A percentile compares a stretch with the other conserved stretches of the same genome.
These are phyloP conservation scores for Podaxis carcinomalis DNA, from an alignment of 768 basidiomycete genomes.

Conservation along the genomic window DNA sequence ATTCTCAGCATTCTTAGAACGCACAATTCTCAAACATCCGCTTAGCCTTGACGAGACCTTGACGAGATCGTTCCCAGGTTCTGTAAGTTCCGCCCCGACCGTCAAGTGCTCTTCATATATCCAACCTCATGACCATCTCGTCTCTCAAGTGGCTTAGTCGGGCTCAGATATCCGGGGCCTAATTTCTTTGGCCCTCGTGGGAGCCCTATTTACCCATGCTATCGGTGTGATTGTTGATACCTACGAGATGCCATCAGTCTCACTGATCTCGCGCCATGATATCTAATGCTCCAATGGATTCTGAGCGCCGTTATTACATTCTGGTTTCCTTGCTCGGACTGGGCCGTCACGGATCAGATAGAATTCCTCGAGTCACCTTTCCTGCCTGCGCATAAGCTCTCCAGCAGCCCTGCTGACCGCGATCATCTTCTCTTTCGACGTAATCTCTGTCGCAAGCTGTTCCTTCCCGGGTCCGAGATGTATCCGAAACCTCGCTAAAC, in stretches of 20 bases:
- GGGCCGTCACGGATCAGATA: constrained; percentile 33
- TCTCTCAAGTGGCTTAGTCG: background rate
- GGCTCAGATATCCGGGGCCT: no score
- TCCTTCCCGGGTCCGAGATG: constrained; percentile 35
- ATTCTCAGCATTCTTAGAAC: background rate
- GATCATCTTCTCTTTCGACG: constrained; percentile 48
- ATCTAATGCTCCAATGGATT: background rate
- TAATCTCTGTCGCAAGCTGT: constrained; percentile 38
- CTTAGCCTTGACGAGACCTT: constrained; percentile 26
- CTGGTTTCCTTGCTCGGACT: constrained; percentile 43
- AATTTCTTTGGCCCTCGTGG: no score
- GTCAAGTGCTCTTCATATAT: no score
- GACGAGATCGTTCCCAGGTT: constrained; percentile 20
- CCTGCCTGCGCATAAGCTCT: constrained; percentile 31
- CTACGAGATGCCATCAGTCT: background rate
- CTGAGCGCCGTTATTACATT: constrained; percentile 47
- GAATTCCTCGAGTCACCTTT: constrained; percentile 31
- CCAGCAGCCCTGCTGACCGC: constrained; percentile 43
- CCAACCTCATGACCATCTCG: background rate
- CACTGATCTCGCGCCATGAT: background rate
- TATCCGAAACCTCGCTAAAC: constrained; percentile 32
- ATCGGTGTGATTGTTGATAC: no score
- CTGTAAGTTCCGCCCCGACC: constrained; percentile 26
- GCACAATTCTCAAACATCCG: constrained; percentile 25
- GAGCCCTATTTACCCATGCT: no score